Conservation (phyloP, 805 yeast genomes). For the Spathaspora sp. region DNA sequence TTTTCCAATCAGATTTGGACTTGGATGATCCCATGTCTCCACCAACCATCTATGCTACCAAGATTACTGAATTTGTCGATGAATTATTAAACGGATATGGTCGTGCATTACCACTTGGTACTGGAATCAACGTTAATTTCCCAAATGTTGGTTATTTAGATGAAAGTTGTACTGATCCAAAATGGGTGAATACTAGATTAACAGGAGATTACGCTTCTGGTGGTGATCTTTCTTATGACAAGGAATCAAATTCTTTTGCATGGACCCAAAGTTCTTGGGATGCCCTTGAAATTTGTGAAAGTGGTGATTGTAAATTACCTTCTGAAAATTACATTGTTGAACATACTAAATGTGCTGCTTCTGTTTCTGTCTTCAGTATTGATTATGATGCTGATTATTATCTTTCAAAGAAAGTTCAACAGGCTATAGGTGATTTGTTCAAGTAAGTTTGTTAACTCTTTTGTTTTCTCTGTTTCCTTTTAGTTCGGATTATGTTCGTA, state of each 20-base stretch:
- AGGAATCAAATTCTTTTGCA: slow-evolving; percentile 28
- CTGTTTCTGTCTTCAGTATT: slow-evolving; percentile 39
- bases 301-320: slow-evolving; percentile 45
- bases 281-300: slow-evolving; percentile 24
- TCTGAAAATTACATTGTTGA: slow-evolving; percentile 33
- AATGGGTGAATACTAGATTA: slow-evolving; percentile 43
- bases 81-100: slow-evolving; percentile 36
- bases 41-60: slow-evolving; percentile 43
- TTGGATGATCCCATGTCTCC: slow-evolving; percentile 35
- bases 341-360: slow-evolving; percentile 34
- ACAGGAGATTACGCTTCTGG: slow-evolving; percentile 37
- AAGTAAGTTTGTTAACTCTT: not conserved
- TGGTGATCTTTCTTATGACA: slow-evolving; percentile 34
- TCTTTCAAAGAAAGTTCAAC: not conserved
- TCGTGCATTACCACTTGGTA: slow-evolving; percentile 39
- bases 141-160: slow-evolving; percentile 40
- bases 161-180: slow-evolving; percentile 42
- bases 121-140: slow-evolving; percentile 47
- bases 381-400: slow-evolving; percentile 1
- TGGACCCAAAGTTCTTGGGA: slow-evolving; percentile 11
- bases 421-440: not conserved
- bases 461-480: not conserved
- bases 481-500: not conserved
- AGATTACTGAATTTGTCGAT: slow-evolving; percentile 37
- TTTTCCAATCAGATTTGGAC: slow-evolving; percentile 42